Conservation (phyloP, 345 rosid genomes). For the Boechera stricta region DNA sequence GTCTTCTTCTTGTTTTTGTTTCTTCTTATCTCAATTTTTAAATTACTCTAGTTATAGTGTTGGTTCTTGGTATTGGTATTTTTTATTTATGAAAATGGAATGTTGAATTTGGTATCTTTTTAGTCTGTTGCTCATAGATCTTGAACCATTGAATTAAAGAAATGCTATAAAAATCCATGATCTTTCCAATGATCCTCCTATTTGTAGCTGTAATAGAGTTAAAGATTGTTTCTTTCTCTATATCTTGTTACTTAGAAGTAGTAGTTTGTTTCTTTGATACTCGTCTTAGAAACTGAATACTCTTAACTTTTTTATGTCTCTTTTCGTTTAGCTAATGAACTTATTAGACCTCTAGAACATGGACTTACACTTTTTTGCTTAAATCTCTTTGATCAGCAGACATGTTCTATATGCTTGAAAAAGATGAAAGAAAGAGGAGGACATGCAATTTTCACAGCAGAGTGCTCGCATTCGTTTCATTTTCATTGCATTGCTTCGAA, state of each 20-base stretch:
- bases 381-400: slow-evolving; percentile 53
- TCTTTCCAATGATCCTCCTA: background rate
- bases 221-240: slow-evolving; percentile 20
- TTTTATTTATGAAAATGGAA: background rate
- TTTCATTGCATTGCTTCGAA: slow-evolving; percentile 93
- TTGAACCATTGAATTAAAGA: background rate
- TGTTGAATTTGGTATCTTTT: background rate
- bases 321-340: background rate
- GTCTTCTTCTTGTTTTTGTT: slow-evolving; percentile 38
- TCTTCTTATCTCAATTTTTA: slow-evolving; percentile 8
- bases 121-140: slow-evolving; percentile 1
- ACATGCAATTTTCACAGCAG: slow-evolving; percentile 93
- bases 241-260: slow-evolving; percentile 9
- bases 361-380: background rate
- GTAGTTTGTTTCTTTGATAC: slow-evolving; percentile 24
- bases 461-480: slow-evolving; percentile 95
- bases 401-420: slow-evolving; percentile 87
- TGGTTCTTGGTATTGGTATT: background rate
- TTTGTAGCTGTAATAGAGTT: slow-evolving; percentile 31
- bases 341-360: background rate
- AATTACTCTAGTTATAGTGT: background rate
- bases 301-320: background rate
- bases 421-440: slow-evolving; percentile 90
- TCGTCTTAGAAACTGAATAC: background rate
- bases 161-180: slow-evolving; percentile 2